Evolutionary conservation across 306 rosid genomes (phyloP).

Genomic region (Mimosa pudica): DNA sequence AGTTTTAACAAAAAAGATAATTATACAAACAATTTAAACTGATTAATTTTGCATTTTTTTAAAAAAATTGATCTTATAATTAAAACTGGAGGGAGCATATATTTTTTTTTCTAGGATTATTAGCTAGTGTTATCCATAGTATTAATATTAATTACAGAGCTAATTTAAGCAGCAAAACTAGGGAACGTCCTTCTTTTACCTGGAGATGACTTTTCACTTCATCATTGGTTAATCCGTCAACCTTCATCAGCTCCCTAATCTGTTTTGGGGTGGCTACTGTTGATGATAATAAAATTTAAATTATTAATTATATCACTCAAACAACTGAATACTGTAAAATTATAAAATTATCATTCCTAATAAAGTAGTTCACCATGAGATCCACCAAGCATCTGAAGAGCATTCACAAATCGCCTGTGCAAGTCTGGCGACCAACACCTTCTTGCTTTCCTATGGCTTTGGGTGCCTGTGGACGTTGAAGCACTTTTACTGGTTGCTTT

Average conservation of each 20-base stretch:
- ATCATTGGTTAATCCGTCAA: slow-evolving; percentile 99
- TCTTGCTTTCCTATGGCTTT: slow-evolving; percentile 86
- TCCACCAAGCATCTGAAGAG: slow-evolving; percentile 98
- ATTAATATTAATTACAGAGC: background rate
- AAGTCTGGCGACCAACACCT: slow-evolving; percentile 98
- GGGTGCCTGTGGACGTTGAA: slow-evolving; percentile 26
- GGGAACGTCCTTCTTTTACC: slow-evolving; percentile 42
- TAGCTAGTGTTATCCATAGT: background rate
- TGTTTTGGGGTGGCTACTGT: slow-evolving; percentile 94
- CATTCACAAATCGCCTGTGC: slow-evolving; percentile 90
- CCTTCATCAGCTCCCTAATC: slow-evolving; percentile 97
- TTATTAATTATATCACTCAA: background rate
- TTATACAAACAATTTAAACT: too few relatives aligned
- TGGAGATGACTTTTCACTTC: slow-evolving; percentile 99
- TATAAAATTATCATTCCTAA: background rate
- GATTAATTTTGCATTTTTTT: too few relatives aligned
- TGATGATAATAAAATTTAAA: background rate
- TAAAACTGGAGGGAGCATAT: too few relatives aligned
- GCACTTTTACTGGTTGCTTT: slow-evolving; percentile 39
- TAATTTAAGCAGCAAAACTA: background rate
- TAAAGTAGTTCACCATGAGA: slow-evolving; percentile 67
- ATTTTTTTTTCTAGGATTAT: background rate
- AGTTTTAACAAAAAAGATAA: too few relatives aligned
- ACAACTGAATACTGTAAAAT: background rate
- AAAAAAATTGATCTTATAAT: too few relatives aligned